These are phyloP conservation scores for Tetrahymena borealis DNA, from an alignment of 73 alveolate genomes.

Conservation along the genomic window DNA sequence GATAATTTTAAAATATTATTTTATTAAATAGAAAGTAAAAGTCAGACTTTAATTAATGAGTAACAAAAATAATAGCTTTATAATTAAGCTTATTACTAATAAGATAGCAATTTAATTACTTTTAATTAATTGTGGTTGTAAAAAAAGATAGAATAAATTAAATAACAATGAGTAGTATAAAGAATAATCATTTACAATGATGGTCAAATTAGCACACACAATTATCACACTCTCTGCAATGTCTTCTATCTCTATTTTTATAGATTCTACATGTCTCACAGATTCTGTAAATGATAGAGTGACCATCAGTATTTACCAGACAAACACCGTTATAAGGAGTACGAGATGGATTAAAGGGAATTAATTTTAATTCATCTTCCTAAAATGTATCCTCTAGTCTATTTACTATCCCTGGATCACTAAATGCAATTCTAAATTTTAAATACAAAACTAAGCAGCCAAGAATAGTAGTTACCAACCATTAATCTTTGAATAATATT, in stretches of 20 bases:
- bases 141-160: background rate
- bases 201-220: slow-evolving; percentile 36
- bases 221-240: slow-evolving; percentile 36
- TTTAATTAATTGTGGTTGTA: background rate
- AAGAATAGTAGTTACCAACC: background rate
- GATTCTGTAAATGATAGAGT: background rate
- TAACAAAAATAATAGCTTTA: too few species aligned
- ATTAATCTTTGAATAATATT: background rate
- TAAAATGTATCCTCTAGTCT: background rate
- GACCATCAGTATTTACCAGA: background rate
- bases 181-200: slow-evolving; percentile 4
- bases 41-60: too few species aligned
- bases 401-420: background rate
- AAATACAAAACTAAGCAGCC: background rate
- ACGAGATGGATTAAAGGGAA: background rate
- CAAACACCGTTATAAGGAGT: background rate
- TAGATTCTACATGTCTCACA: slow-evolving; percentile 31
- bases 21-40: too few species aligned
- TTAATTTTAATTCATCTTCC: background rate
- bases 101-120: background rate
- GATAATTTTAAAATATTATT: background rate
- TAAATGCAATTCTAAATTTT: background rate
- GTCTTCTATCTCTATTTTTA: slow-evolving; percentile 11
- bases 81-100: too few species aligned
- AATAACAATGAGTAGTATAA: background rate